Evolutionary conservation across 208 protist genomes (phyloP).

Genomic region (Naegleria gruberi): DNA sequence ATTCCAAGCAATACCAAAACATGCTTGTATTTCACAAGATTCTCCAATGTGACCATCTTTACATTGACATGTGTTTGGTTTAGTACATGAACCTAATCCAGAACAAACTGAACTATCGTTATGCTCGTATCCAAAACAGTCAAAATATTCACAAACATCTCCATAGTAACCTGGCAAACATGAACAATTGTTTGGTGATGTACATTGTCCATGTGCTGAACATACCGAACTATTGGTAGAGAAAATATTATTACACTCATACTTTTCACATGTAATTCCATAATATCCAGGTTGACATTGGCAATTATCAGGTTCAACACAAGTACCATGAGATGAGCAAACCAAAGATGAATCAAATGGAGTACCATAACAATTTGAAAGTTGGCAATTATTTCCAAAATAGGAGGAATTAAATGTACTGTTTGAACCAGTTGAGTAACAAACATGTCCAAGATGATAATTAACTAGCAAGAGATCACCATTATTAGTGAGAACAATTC

Average conservation of each 20-base stretch:
- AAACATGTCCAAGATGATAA: not conserved
- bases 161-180: not conserved
- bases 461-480: not conserved
- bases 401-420: not conserved
- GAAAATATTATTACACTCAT: not conserved
- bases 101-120: not conserved
- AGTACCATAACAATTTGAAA: not conserved
- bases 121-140: not conserved
- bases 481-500: not conserved
- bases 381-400: too few relatives aligned
- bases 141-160: not conserved
- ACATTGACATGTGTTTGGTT: not conserved
- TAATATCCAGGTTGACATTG: not conserved
- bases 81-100: not conserved
- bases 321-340: not conserved
- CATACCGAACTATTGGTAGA: not conserved
- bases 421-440: not conserved
- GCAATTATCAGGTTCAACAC: not conserved
- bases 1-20: not conserved
- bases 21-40: not conserved
- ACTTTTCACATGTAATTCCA: not conserved
- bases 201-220: not conserved
- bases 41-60: not conserved
- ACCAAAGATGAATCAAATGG: not conserved
- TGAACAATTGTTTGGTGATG: not conserved